Base-by-base conservation (phyloP, 164 flowering plant species). In the Aristolochia contorta region DNA sequence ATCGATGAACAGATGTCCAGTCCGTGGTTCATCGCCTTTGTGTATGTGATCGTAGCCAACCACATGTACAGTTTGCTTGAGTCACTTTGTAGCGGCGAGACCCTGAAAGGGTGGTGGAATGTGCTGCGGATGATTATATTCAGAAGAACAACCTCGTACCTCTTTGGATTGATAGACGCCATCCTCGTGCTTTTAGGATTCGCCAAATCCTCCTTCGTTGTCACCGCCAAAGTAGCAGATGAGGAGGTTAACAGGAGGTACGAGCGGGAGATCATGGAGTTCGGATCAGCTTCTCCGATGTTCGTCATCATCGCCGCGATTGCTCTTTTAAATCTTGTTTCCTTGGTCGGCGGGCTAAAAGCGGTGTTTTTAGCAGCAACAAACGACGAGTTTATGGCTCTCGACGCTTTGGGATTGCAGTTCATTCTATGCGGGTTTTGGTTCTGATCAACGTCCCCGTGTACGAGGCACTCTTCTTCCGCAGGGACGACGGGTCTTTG, bases 1-100 rank as follows among this genome's bases (percentile, higher is more conserved):
- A n/a, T n/a, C n/a, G n/a, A 5, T 37, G 43, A 37, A 37, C 56
- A 88, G 96, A 47, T 81, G 8, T 76, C 90, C 47, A 84, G 84
- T 67, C 71, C 60, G 2, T 89, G 91, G 96, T 67, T 82, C 64
- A 52, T 83, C n/a, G 89, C 91, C 14, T 84, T 83, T 61, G 76
- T 75, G 0, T 87, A 74, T 60, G 80, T 83, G 54, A 68, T 77
- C 6, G 0, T 75, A 0, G 71, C 77, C 16, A 72, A 49, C 27
- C 60, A 63, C 57, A 51, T 22, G 10, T 74, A 54, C 49, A 74
- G 85, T 69, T 61, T 82, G 10, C 59, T 13, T 0, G 89, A 89
- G 65, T 76, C 71, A 24, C 68, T 84, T 0, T 62, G 61, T 59
- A 57, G 65, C 5, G 82, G 75, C 4, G 82, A 85, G 57, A 82